Evolutionary conservation across 495 filamentous ascomycete species (phyloP), one percentile per base, ranked within the genome.

Genomic region (Collariella sp.): DNA sequence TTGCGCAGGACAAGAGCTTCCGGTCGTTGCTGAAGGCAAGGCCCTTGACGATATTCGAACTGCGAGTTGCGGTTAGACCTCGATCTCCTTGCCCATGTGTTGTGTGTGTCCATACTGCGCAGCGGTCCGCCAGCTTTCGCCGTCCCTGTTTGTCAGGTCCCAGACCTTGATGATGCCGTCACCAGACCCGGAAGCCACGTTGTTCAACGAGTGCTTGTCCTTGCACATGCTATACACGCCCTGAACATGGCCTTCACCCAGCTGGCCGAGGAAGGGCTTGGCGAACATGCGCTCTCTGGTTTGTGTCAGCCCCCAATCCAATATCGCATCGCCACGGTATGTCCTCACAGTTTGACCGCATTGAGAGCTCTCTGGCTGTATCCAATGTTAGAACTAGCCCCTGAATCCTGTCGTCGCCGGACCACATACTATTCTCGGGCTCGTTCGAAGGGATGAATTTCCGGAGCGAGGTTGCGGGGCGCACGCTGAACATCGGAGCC

Each of bases 111-210:
- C 58, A 51, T 57, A 62, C 84, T 93, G 88, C 3, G 88, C 93
- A 55, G 86, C 81, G 0, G 82, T 83, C 33, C 87, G 78, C 83
- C 89, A 94, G 15, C 86, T 74, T 61, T 96, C 88, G 29, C 87
- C 46, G 9, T 56, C 85, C 39, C 84, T 75, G 24, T 79, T 86
- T 4, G 85, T 79, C 52, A 98, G 72, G 68, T 93, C 84, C 93
- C 94, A 98, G 39, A 96, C 87, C 66, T 97, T 98, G 39, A 96
- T 78, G 13, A 96, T 80, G 54, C 91, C 90, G 62, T 91, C 88
- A 48, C 88, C 88, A 55, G 83, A 86, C 23, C 88, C 88, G 52
- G 85, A 89, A 10, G 88, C 85, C 62, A 94, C 79, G 41, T 80
- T 73, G 49, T 85, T 79, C 29, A 90, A 68, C 3, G 80, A 82